Evolutionary conservation across 306 rosid genomes (phyloP).

Genomic region (Citrullus amarus): DNA sequence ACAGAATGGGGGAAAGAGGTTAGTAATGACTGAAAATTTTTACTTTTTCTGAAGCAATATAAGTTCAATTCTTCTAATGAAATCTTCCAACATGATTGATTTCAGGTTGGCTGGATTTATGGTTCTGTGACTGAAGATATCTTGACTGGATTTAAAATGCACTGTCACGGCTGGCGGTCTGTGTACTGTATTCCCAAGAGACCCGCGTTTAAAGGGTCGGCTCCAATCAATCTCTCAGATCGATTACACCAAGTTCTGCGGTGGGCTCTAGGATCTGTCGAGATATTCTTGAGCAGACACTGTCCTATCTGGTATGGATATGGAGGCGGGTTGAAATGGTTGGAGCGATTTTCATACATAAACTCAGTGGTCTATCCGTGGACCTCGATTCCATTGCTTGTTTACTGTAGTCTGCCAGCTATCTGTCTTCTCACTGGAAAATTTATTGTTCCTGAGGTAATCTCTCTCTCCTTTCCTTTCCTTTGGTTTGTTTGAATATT

Average conservation of each 20-base stretch:
- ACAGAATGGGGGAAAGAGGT: constrained; percentile 99
- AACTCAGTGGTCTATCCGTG: constrained; percentile 86
- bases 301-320: constrained; percentile 96
- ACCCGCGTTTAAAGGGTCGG: constrained; percentile 95
- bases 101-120: constrained; percentile 95
- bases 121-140: constrained; percentile 98
- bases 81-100: neutral
- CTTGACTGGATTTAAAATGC: constrained; percentile 98
- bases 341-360: constrained; percentile 84
- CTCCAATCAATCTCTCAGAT: constrained; percentile 92
- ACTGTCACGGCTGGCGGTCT: constrained; percentile 98
- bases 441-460: constrained; percentile 95
- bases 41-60: neutral
- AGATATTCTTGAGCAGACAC: constrained; percentile 85
- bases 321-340: constrained; percentile 64
- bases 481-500: neutral
- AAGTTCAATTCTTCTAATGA: neutral
- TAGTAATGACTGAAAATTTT: neutral
- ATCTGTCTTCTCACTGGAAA: constrained; percentile 88
- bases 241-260: constrained; percentile 94
- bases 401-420: constrained; percentile 87
- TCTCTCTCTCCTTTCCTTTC: neutral
- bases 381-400: constrained; percentile 84
- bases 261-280: constrained; percentile 98
- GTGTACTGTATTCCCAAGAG: constrained; percentile 86